A percentile compares a stretch with the other conserved stretches of the same genome.
These are phyloP conservation scores for Cephalotrichum gorgonifer DNA, from an alignment of 2,329 filamentous ascomycete species.

Conservation along the genomic window DNA sequence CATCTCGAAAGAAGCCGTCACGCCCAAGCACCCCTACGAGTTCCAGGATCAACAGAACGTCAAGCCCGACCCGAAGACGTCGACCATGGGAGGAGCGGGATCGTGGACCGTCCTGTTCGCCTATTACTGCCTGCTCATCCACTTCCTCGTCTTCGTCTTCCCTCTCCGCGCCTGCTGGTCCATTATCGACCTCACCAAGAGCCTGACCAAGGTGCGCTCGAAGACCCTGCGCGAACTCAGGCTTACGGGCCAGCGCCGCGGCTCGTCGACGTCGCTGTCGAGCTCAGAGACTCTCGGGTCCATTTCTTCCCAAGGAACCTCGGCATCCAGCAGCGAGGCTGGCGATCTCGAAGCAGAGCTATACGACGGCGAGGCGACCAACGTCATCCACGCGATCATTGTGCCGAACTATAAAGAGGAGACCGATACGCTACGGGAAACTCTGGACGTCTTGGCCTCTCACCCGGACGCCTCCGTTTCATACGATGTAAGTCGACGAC, in stretches of 20 bases:
- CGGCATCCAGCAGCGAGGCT: slow-evolving; percentile 38
- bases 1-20: slow-evolving; percentile 37
- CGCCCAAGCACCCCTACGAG: slow-evolving; percentile 31
- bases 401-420: slow-evolving; percentile 70
- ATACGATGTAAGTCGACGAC: slow-evolving; percentile 53
- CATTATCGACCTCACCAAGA: slow-evolving; percentile 44
- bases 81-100: slow-evolving; percentile 29
- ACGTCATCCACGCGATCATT: slow-evolving; percentile 55
- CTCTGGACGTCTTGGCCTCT: slow-evolving; percentile 56
- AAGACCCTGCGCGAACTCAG: slow-evolving; percentile 37
- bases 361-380: slow-evolving; percentile 24
- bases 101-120: slow-evolving; percentile 45
- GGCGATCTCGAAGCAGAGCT: slow-evolving; percentile 38
- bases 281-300: slow-evolving; percentile 43
- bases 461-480: slow-evolving; percentile 52
- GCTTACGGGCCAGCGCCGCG: slow-evolving; percentile 34
- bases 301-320: slow-evolving; percentile 31
- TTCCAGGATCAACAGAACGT: slow-evolving; percentile 28
- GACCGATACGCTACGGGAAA: slow-evolving; percentile 56
- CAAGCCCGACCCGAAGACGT: slow-evolving; percentile 20
- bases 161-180: slow-evolving; percentile 53
- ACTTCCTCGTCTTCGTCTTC: slow-evolving; percentile 53
- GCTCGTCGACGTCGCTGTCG: slow-evolving; percentile 43
- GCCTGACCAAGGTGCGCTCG: slow-evolving; percentile 33
- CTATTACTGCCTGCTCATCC: slow-evolving; percentile 56